Conservation (phyloP, 2,329 filamentous ascomycete species). For the Diaporthe aspalathi region DNA sequence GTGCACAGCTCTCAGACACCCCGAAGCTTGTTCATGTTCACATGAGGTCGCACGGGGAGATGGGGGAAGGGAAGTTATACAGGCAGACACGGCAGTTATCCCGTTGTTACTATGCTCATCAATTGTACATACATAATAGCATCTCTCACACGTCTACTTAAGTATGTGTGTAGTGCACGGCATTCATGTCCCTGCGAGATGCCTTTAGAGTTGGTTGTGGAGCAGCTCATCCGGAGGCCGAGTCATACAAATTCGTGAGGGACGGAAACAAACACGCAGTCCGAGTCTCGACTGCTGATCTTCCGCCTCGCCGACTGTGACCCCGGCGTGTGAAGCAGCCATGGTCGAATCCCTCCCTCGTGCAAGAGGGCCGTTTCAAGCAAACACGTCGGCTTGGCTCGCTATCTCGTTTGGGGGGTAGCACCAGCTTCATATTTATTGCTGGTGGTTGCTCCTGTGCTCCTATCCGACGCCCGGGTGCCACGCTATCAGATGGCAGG, state of each 20-base stretch:
- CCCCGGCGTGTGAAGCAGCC: not conserved
- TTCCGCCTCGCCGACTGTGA: conserved; percentile 13
- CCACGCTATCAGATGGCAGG: conserved; percentile 18
- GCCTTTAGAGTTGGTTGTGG: conserved; percentile 2
- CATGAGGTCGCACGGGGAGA: not conserved
- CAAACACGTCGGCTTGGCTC: not conserved
- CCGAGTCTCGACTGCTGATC: not conserved
- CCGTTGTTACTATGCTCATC: not conserved
- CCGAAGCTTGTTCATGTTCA: not conserved
- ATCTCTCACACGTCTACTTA: too few relatives aligned
- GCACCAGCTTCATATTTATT: conserved; percentile 28
- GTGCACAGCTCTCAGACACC: not conserved
- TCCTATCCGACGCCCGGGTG: conserved; percentile 7
- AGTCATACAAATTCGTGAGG: not conserved
- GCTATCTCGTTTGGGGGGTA: conserved; percentile 20
- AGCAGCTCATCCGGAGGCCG: conserved; percentile 6
- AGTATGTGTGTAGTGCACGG: not conserved
- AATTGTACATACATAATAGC: not conserved
- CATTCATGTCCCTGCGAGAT: conserved; percentile 1
- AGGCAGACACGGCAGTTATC: conserved; percentile 13
- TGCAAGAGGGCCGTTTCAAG: conserved; percentile 29
- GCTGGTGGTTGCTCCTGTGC: not conserved
- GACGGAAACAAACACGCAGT: not conserved
- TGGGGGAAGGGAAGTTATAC: not conserved
- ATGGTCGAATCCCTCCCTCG: not conserved